A percentile compares a stretch with the other conserved stretches of the same genome.
These are phyloP conservation scores for Lichina pygmaea DNA, from an alignment of 495 filamentous ascomycete genomes.

Conservation along the genomic window DNA sequence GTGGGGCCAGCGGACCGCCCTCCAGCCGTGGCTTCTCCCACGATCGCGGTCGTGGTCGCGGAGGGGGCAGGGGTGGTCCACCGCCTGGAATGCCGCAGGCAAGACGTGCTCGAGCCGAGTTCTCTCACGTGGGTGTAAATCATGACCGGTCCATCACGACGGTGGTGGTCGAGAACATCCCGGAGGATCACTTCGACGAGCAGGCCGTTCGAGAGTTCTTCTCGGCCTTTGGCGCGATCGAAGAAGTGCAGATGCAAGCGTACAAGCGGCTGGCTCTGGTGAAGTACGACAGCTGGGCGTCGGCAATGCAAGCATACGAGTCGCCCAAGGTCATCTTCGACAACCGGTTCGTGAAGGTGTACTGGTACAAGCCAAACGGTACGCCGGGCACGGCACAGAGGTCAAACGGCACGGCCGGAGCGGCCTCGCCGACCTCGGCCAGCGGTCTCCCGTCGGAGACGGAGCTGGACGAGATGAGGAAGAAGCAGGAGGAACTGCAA, in stretches of 20 bases:
- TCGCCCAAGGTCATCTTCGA: constrained; percentile 91
- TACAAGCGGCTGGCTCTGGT: constrained; percentile 59
- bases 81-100: constrained; percentile 13
- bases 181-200: constrained; percentile 61
- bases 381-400: constrained; percentile 8
- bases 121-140: constrained; percentile 51
- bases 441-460: constrained; percentile 17
- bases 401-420: constrained; percentile 6
- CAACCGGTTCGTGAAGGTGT: constrained; percentile 94
- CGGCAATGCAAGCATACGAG: constrained; percentile 59
- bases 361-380: constrained; percentile 54
- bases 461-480: constrained; percentile 52
- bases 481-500: constrained; percentile 55
- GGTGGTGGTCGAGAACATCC: constrained; percentile 82
- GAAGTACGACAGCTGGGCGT: constrained; percentile 44
- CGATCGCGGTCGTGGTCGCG: constrained; percentile 18
- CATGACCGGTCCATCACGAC: constrained; percentile 48
- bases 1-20: neutral
- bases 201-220: constrained; percentile 56
- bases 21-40: constrained; percentile 4
- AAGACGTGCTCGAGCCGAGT: constrained; percentile 32
- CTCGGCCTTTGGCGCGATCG: constrained; percentile 52
- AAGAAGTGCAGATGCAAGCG: constrained; percentile 44
- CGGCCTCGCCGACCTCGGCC: constrained; percentile 4
- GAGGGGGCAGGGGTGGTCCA: constrained; percentile 17